Conservation (phyloP, 73 alveolate genomes). For the Paramecium caudatum region DNA sequence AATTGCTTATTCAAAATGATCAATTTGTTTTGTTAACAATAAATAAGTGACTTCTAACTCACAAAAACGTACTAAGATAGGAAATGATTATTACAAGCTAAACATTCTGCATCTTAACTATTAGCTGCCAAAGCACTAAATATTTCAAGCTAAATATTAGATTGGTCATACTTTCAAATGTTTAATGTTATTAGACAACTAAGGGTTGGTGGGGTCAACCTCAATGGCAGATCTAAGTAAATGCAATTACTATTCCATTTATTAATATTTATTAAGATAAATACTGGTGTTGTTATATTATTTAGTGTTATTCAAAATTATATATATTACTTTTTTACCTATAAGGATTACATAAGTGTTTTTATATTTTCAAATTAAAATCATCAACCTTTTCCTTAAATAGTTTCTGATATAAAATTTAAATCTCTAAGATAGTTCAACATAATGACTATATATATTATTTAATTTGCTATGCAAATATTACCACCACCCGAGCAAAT, state of each 20-base stretch:
- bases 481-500: constrained; percentile 14
- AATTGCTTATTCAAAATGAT: constrained; percentile 45
- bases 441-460: constrained; percentile 1
- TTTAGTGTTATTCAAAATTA: too few relatives aligned
- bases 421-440: too few relatives aligned
- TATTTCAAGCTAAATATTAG: constrained; percentile 18
- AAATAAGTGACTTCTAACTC: constrained; percentile 46
- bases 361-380: too few relatives aligned
- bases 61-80: constrained; percentile 34
- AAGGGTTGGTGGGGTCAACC: not conserved
- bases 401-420: too few relatives aligned
- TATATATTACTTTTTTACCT: too few relatives aligned
- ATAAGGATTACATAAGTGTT: too few relatives aligned
- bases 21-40: not conserved
- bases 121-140: constrained; percentile 14
- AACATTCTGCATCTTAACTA: not conserved
- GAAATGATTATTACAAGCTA: not conserved
- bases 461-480: constrained; percentile 31
- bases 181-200: not conserved
- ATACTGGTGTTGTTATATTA: constrained; percentile 35
- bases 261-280: not conserved
- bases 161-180: not conserved
- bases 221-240: not conserved
- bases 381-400: too few relatives aligned
- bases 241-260: constrained; percentile 5